Conservation (phyloP, 2,329 filamentous ascomycete genomes). For the Colletotrichum endophyticum region DNA sequence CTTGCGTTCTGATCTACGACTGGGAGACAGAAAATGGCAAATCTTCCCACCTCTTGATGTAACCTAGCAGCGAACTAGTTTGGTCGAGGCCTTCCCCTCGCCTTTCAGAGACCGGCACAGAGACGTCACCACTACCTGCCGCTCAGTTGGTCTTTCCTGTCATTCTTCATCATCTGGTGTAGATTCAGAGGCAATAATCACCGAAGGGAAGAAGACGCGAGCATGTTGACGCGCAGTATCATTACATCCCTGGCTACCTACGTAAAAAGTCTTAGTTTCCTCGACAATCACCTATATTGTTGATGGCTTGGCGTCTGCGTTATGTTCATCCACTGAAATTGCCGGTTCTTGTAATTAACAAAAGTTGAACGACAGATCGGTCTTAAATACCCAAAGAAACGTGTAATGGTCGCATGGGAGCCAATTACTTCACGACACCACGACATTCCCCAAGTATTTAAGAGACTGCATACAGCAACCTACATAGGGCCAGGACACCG, state of each 20-base stretch:
- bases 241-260: not conserved
- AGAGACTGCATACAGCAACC: rapidly evolving
- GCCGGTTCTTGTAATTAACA: rapidly evolving
- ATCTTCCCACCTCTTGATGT: too few species aligned
- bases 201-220: not conserved
- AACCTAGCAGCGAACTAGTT: too few species aligned
- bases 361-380: rapidly evolving
- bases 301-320: too few species aligned
- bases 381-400: not conserved
- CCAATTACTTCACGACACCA: not conserved
- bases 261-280: not conserved
- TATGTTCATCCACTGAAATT: rapidly evolving
- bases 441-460: rapidly evolving
- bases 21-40: too few species aligned
- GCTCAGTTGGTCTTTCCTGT: too few species aligned
- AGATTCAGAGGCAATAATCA: not conserved
- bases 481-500: not conserved
- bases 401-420: not conserved
- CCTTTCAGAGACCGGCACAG: rapidly evolving
- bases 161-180: not conserved
- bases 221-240: not conserved
- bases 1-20: too few species aligned
- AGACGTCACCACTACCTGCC: too few species aligned
- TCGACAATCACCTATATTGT: not conserved
- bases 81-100: not conserved